A percentile compares a stretch with the other conserved stretches of the same genome.
Conservation (phyloP, 805 yeast species). For the Saitoella complicata region DNA sequence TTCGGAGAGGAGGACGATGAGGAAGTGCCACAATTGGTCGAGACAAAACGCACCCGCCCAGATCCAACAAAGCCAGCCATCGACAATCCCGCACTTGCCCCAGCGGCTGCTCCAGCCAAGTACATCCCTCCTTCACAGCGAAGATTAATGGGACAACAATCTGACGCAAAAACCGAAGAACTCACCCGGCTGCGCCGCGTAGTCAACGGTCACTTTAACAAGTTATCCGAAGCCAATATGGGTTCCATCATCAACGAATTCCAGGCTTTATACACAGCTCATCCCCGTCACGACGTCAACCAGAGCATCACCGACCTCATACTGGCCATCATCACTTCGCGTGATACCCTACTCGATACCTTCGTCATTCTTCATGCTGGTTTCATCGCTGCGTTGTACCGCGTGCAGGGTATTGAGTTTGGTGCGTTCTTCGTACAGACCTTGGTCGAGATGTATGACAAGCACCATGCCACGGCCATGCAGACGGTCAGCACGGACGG, state of each 20-base stretch:
- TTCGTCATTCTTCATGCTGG: slow-evolving; percentile 70
- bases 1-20: slow-evolving; percentile 11
- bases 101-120: slow-evolving; percentile 21
- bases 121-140: slow-evolving; percentile 86
- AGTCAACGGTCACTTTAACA: slow-evolving; percentile 72
- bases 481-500: slow-evolving; percentile 18
- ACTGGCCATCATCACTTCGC: slow-evolving; percentile 45
- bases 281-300: slow-evolving; percentile 70
- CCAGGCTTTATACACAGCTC: slow-evolving; percentile 40
- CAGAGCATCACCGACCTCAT: slow-evolving; percentile 48
- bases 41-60: slow-evolving; percentile 56
- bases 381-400: slow-evolving; percentile 55
- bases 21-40: slow-evolving; percentile 17
- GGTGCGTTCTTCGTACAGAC: slow-evolving; percentile 77
- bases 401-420: slow-evolving; percentile 69
- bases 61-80: slow-evolving; percentile 1
- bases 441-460: slow-evolving; percentile 45
- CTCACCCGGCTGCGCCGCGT: slow-evolving; percentile 36
- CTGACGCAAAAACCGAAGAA: slow-evolving; percentile 30
- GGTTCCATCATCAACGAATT: slow-evolving; percentile 53
- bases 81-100: slow-evolving; percentile 23
- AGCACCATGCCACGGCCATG: slow-evolving; percentile 6
- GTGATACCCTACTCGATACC: slow-evolving; percentile 56
- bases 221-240: slow-evolving; percentile 76
- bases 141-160: slow-evolving; percentile 27